Base-by-base conservation (phyloP, 108 stramenopile genomes). In the Cylindrotheca fusiformis region DNA sequence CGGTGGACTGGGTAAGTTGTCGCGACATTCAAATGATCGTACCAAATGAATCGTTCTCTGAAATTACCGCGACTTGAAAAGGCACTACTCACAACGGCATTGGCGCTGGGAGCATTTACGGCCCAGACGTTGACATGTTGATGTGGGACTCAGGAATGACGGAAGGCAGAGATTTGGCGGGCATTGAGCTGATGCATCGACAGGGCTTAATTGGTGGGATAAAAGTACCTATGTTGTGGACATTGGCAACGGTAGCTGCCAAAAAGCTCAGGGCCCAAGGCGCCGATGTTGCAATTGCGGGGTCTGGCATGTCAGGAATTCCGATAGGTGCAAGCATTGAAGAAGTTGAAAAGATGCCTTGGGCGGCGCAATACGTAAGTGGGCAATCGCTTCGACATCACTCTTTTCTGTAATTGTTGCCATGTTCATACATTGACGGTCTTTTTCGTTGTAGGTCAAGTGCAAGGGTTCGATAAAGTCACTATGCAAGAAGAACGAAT, bases 71-170 rank as follows among this genome's bases (percentile, higher is more conserved):
- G n/a, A n/a, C n/a, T n/a, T n/a, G n/a, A 41, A 41, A 41, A 41
- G 81, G 81, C 4, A 82, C 77, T 25, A 27, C 79, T 46, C 81
- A 68, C 23, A 73, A 76, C 53, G 53, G 68, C n/a, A 36, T 90
- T 48, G 88, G 72, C 22, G 72, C 81, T 41, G 69, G 60, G 2
- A 64, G 63, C n/a, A 78, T 90, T 41, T 86, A 83, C 62, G 88
- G 88, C 21, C 58, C 69, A 5, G 77, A 81, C 57, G 72, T 81
- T 0, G 84, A 85, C 52, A 71, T 85, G 70, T 59, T 85, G n/a
- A 62, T 85, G 36, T 85, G 81, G 81, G 85, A 86, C 60, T 80
- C 82, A 32, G 69, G 76, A 22, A 52, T 75, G 55, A 65, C 68
- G 0, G 75, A 76, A 60, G 47, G 36, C 1, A 28, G 26, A 24